Base-by-base conservation (phyloP, 805 yeast species). In the Hemisphaericaspora nanyangensis region DNA sequence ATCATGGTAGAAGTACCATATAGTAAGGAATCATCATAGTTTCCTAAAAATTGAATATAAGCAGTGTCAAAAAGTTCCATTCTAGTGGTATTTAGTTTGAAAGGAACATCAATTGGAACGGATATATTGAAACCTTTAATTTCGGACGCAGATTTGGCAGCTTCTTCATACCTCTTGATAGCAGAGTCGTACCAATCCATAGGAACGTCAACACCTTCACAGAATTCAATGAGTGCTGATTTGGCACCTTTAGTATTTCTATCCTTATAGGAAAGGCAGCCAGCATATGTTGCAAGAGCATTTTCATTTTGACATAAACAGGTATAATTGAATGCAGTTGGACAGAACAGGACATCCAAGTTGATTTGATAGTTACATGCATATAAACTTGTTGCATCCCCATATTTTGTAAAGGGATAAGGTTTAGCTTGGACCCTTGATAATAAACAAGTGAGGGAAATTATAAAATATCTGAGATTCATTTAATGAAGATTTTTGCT, bases 1-100 rank as follows among this genome's bases (percentile, higher is more conserved):
- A 73, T 72, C 16, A 79, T 40, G 26, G 67, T 42, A 1, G 68
- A 77, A 8, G 67, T 56, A 27, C 68, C 51, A 51, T 51, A 42
- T 70, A 61, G 42, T 12, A 33, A 34, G 4, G 62, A 50, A 29
- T 55, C 35, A 31, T 50, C 44, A 38, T 51, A 55, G 37, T 55
- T 57, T 5, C 56, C 56, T 18, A 48, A 45, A 37, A 48, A 58
- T 12, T 34, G 31, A 11, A 33, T 29, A 35, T 54, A 54, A 6
- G 56, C 33, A 5, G 32, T 35, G 13, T 24, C 30, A 31, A 46
- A 54, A 2, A 48, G 33, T 1, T 37, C 29, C 24, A 44, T 44
- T 3, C 20, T 32, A 2, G 48, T 34, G 6, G 31, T 17, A 11
- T 60, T 46, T 12, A 61, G 41, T 20, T 46, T 44, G n/a, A 64